Evolutionary conservation across 768 basidiomycete genomes (phyloP), one percentile per base, ranked within the genome.

Genomic region (Termitomyces sp.): DNA sequence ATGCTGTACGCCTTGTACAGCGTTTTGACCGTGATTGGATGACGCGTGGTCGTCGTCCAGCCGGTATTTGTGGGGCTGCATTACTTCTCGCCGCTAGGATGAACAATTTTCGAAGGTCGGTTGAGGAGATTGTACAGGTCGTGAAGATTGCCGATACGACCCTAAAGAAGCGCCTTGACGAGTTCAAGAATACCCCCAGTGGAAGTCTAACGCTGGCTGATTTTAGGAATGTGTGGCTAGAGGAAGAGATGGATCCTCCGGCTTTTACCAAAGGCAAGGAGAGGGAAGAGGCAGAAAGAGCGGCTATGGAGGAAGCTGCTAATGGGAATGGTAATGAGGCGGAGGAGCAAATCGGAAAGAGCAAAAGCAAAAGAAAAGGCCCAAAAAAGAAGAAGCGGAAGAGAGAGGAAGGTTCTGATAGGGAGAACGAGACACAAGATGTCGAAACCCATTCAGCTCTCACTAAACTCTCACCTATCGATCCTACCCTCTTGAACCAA

Each of bases 131-230:
- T 47, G 94, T 98, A 20, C 97, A 99, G 68, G 94, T 99, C 16
- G 97, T 98, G 63, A 99, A 98, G 74, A 97, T 98, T 63, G 93
- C 94, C n/a, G 94, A 98, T 66, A 87, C 86, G 12, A 99, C 97
- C 4, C 73, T 99, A 43, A 86, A 87, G 74, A 98, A 96, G 71
- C 84, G 97, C 18, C 75, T 99, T 16, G 90, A 94, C 26, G 97
- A 99, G 74, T 99, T 99, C 78, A 92, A 87, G 68, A 84, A 83
- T 63, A 98, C 94, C 2, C 86, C 88, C 0, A 92, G 90, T 65
- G 94, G 92, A 13, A 79, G 80, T 37, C 72, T 98, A 65, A 95
- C 94, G 1, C 76, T 99, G 52, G 86, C 86, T 13, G 94, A 98
- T 70, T 98, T 95, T 68, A 77, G 94, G 52, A 90, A 81, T 48